phyloP scores from a whole-genome alignment of 768 basidiomycete species.

The Inosperma sp. region DNA sequence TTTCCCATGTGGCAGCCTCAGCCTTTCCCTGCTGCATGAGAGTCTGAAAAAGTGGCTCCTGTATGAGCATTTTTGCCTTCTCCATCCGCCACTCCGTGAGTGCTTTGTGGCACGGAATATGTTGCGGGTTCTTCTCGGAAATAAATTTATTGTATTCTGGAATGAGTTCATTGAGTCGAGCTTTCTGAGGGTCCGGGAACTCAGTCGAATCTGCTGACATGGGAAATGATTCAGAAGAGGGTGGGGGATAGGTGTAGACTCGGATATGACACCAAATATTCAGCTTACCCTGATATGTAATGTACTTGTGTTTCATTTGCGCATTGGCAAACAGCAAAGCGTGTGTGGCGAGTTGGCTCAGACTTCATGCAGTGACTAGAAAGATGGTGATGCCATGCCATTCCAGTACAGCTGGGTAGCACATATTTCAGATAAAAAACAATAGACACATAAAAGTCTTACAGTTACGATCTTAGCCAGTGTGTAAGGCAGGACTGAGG shows the following conservation, averaged over 20 bases:
- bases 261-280: too few relatives aligned
- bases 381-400: too few relatives aligned
- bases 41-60: background rate
- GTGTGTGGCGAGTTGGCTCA: too few relatives aligned
- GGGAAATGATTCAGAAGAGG: background rate
- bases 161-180: slow-evolving; percentile 1
- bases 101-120: background rate
- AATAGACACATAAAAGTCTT: too few relatives aligned
- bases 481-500: too few relatives aligned
- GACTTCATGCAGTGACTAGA: too few relatives aligned
- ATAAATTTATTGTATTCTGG: slow-evolving; percentile 1
- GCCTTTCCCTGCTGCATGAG: background rate
- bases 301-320: too few relatives aligned
- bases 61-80: background rate
- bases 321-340: too few relatives aligned
- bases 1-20: slow-evolving; percentile 1
- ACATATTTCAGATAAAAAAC: too few relatives aligned
- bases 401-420: too few relatives aligned
- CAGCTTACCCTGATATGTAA: too few relatives aligned
- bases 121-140: slow-evolving; percentile 4
- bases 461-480: too few relatives aligned
- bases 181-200: slow-evolving; percentile 4
- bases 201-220: slow-evolving; percentile 1
- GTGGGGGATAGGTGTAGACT: background rate
- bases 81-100: slow-evolving; percentile 2